phyloP scores from a whole-genome alignment of 2,329 filamentous ascomycete genomes.

The Knoxdaviesia capensis region DNA sequence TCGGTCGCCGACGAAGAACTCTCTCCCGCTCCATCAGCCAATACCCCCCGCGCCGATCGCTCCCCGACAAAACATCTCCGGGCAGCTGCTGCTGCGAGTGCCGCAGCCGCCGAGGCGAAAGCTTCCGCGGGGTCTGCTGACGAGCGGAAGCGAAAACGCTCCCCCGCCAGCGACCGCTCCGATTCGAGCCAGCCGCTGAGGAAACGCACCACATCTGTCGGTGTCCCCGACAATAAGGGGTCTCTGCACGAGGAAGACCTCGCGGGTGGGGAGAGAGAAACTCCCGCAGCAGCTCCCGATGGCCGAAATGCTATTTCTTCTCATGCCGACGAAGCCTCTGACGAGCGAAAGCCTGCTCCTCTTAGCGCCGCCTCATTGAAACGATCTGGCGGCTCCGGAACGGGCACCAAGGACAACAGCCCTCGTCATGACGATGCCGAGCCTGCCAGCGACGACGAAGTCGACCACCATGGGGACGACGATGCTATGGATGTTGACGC shows the following conservation, averaged over 20 bases:
- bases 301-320: no score
- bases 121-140: no score
- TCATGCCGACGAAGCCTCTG: no score
- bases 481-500: constrained; percentile 11
- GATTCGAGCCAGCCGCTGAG: constrained; percentile 26
- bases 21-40: constrained; percentile 15
- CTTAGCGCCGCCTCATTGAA: no score
- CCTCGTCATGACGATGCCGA: constrained; percentile 6
- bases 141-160: constrained; percentile 31
- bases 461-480: constrained; percentile 13
- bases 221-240: constrained; percentile 15
- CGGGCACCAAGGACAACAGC: no score
- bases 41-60: constrained; percentile 16
- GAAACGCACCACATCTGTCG: constrained; percentile 32
- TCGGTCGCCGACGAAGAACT: constrained; percentile 19
- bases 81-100: no score
- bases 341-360: no score
- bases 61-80: constrained; percentile 14
- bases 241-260: not conserved
- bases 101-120: constrained; percentile 5
- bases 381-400: no score
- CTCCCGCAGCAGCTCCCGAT: no score
- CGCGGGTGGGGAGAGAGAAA: no score
- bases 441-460: constrained; percentile 7
- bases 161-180: constrained; percentile 20